Evolutionary conservation across 116 monocot species (phyloP).

Genomic region (Papilionanthe hybrid): DNA sequence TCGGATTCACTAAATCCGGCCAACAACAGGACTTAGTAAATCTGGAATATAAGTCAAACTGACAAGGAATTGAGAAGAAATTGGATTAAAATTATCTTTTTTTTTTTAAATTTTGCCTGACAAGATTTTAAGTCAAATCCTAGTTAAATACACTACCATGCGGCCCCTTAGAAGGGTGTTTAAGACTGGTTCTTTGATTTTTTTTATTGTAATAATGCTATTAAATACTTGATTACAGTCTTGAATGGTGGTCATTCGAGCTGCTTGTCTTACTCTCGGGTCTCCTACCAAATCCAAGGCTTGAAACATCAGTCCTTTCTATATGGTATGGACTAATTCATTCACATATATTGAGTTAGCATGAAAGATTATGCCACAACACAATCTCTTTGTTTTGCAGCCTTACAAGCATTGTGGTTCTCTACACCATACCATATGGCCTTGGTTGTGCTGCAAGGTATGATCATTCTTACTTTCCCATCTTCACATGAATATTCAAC

Average conservation of each 20-base stretch:
- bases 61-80: no score
- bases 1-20: no score
- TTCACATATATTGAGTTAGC: neutral
- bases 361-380: neutral
- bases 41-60: no score
- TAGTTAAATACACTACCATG: no score
- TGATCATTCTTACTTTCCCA: neutral
- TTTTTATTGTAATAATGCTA: no score
- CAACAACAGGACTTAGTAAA: no score
- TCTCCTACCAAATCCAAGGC: conserved; percentile 34
- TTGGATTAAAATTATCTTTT: neutral
- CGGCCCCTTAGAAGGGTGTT: neutral
- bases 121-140: no score
- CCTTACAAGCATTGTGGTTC: conserved; percentile 28
- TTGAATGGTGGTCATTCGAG: conserved; percentile 65
- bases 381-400: conserved; percentile 8
- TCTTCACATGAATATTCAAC: neutral
- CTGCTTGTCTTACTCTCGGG: conserved; percentile 42
- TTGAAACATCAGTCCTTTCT: conserved; percentile 57
- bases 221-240: conserved; percentile 13
- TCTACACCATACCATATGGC: conserved; percentile 42
- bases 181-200: no score
- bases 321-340: conserved; percentile 28
- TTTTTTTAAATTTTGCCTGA: neutral
- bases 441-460: conserved; percentile 52